phyloP scores from a whole-genome alignment of 345 rosid species.

The Aegle marmelos region DNA sequence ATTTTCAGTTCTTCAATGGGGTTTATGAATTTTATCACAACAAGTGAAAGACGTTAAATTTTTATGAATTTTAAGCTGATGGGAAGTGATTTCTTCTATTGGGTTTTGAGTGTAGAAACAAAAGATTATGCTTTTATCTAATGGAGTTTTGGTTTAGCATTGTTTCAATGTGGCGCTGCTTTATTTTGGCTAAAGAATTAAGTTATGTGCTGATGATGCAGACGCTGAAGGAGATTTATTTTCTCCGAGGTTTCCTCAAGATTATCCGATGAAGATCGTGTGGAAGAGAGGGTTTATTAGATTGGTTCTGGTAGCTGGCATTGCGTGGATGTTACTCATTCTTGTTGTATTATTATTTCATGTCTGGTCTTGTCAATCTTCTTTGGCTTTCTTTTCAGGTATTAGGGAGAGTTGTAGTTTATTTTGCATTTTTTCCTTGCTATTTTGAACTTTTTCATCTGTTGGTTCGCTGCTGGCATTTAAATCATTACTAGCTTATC shows the following conservation, averaged over 20 bases:
- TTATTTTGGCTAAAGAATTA: neutral
- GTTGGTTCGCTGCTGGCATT: neutral
- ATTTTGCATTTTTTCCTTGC: neutral
- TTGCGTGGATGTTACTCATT: constrained; percentile 85
- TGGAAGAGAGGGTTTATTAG: constrained; percentile 81
- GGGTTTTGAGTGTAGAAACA: neutral
- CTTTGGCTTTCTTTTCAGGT: constrained; percentile 80
- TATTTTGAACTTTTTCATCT: neutral
- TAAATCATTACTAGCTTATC: neutral
- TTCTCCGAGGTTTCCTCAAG: constrained; percentile 49
- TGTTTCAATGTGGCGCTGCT: neutral
- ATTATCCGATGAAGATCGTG: constrained; percentile 44
- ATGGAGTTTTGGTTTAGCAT: neutral
- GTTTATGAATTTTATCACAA: neutral
- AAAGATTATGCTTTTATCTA: neutral
- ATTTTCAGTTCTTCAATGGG: neutral
- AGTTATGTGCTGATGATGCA: constrained; percentile 22
- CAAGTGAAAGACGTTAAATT: neutral
- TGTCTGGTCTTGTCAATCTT: constrained; percentile 87
- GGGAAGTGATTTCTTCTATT: neutral
- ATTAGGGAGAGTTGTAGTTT: neutral
- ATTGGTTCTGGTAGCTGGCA: constrained; percentile 75
- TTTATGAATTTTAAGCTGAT: neutral
- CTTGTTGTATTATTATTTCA: constrained; percentile 66
- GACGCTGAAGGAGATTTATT: constrained; percentile 51